Conservation (phyloP, 352 stramenopile genomes). For the Pythium aristosporum region DNA sequence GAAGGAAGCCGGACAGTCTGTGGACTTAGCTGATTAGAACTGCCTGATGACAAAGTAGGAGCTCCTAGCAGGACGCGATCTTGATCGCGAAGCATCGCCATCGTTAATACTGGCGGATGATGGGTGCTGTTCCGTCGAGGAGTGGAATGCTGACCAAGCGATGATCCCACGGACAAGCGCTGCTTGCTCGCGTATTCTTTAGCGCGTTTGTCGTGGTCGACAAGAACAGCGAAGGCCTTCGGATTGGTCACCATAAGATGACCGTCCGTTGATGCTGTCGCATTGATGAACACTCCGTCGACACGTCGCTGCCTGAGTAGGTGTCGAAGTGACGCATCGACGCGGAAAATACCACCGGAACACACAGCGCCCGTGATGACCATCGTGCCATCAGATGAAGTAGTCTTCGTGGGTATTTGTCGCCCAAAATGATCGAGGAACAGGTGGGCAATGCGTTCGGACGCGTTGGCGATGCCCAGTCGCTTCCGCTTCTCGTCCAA, state of each 20-base stretch:
- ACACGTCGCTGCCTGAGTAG: neutral
- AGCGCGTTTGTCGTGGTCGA: slow-evolving; percentile 10
- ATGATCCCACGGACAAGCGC: neutral
- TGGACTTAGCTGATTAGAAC: slow-evolving; percentile 2
- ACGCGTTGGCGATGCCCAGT: slow-evolving; percentile 21
- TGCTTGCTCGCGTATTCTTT: slow-evolving; percentile 1
- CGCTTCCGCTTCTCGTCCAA: slow-evolving; percentile 27
- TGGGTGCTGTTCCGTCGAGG: slow-evolving; percentile 6
- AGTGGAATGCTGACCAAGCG: neutral
- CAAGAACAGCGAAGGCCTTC: neutral
- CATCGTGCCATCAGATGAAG: neutral
- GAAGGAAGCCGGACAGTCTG: slow-evolving; percentile 13
- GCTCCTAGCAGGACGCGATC: neutral
- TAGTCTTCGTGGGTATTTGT: neutral
- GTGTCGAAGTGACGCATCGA: slow-evolving; percentile 6
- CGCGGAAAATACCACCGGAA: slow-evolving; percentile 4
- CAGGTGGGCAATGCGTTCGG: slow-evolving; percentile 9
- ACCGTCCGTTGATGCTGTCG: slow-evolving; percentile 7
- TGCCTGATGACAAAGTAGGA: neutral
- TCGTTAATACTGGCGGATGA: slow-evolving; percentile 1
- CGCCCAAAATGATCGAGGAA: slow-evolving; percentile 29
- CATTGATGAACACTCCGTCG: slow-evolving; percentile 8
- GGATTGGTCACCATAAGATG: slow-evolving; percentile 22
- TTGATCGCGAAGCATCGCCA: slow-evolving; percentile 19
- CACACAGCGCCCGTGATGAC: slow-evolving; percentile 10